phyloP scores from a whole-genome alignment of 2,329 filamentous ascomycete species.

The Scedosporium minutisporum region DNA sequence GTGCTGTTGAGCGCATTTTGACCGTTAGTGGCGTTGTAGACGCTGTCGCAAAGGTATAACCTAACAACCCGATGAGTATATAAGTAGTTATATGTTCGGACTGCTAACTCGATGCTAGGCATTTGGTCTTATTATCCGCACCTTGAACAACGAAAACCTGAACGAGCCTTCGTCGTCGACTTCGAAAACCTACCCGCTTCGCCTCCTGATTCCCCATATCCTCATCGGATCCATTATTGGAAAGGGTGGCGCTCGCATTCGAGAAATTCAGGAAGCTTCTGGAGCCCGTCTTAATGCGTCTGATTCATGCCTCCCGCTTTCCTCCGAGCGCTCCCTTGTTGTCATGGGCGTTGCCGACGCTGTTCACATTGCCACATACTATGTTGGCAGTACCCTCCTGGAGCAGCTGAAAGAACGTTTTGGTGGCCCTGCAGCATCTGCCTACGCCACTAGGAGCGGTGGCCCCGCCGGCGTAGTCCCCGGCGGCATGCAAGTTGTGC shows the following conservation, averaged over 20 bases:
- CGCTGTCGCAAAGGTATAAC: slow-evolving; percentile 80
- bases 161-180: slow-evolving; percentile 80
- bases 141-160: slow-evolving; percentile 92
- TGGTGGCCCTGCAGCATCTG: slow-evolving; percentile 90
- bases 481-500: slow-evolving; percentile 98
- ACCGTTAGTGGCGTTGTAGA: slow-evolving; percentile 96
- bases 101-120: slow-evolving; percentile 46
- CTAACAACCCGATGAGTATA: background rate
- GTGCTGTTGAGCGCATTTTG: slow-evolving; percentile 92
- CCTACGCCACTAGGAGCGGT: slow-evolving; percentile 90
- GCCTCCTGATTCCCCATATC: slow-evolving; percentile 90
- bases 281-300: slow-evolving; percentile 94
- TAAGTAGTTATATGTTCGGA: background rate
- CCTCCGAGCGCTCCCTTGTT: slow-evolving; percentile 93
- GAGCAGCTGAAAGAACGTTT: slow-evolving; percentile 97
- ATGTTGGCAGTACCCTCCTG: slow-evolving; percentile 93
- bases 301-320: slow-evolving; percentile 86
- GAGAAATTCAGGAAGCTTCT: slow-evolving; percentile 96
- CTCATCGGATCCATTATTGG: slow-evolving; percentile 98
- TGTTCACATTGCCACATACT: slow-evolving; percentile 97
- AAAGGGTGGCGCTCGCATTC: slow-evolving; percentile 89
- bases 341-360: slow-evolving; percentile 97
- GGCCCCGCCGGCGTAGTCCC: slow-evolving; percentile 88
- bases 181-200: slow-evolving; percentile 94
- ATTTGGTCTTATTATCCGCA: slow-evolving; percentile 95